Percentiles rank a stretch among this genome's conserved stretches.
Evolutionary conservation across 192 early-diverging fungal genomes (phyloP).

Genomic region (Coemansia sp.): DNA sequence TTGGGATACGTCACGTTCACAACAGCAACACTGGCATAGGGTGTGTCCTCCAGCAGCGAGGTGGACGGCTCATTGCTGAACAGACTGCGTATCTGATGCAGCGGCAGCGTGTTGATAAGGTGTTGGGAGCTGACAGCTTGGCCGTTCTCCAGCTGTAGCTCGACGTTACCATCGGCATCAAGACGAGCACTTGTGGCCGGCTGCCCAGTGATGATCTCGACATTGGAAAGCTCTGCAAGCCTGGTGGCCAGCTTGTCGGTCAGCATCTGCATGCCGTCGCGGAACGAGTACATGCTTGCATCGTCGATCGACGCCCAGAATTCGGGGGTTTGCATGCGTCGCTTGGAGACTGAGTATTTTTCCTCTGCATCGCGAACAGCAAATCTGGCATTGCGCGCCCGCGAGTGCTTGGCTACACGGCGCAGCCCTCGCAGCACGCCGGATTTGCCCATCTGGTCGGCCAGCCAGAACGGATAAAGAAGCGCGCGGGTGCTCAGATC

Average conservation of each 20-base stretch:
- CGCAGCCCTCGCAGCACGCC: slow-evolving; percentile 34
- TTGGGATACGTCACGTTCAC: slow-evolving; percentile 74
- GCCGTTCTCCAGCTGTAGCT: slow-evolving; percentile 33
- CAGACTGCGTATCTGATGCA: slow-evolving; percentile 52
- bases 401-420: slow-evolving; percentile 32
- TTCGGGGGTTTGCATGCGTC: slow-evolving; percentile 42
- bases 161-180: slow-evolving; percentile 24
- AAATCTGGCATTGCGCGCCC: slow-evolving; percentile 25
- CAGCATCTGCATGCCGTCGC: slow-evolving; percentile 73
- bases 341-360: slow-evolving; percentile 14
- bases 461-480: slow-evolving; percentile 69
- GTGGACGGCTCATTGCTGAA: slow-evolving; percentile 32
- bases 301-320: slow-evolving; percentile 63
- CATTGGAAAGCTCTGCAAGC: slow-evolving; percentile 57
- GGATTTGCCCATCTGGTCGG: slow-evolving; percentile 51
- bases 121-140: slow-evolving; percentile 52
- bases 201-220: slow-evolving; percentile 57
- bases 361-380: slow-evolving; percentile 23
- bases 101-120: slow-evolving; percentile 71
- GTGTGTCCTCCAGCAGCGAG: slow-evolving; percentile 62
- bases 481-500: slow-evolving; percentile 75
- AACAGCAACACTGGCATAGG: slow-evolving; percentile 76
- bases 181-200: slow-evolving; percentile 49
- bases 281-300: slow-evolving; percentile 81
- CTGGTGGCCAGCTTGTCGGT: slow-evolving; percentile 57